Conservation (phyloP, 768 basidiomycete genomes). For the Dioszegia crocea region DNA sequence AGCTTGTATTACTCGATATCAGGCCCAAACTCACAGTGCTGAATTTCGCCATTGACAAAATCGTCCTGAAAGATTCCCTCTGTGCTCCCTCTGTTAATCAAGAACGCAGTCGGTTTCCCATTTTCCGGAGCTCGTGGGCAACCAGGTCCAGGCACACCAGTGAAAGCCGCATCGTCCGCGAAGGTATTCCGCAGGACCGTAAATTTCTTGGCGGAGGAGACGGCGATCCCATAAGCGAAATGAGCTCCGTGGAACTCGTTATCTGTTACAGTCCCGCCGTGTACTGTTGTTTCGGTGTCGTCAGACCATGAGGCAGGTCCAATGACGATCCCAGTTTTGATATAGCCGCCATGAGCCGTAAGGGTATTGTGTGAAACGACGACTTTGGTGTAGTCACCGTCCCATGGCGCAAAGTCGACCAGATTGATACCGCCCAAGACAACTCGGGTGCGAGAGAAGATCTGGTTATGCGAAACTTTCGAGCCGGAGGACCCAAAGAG, state of each 20-base stretch:
- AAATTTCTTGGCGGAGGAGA: slow-evolving; percentile 45
- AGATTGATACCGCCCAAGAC: slow-evolving; percentile 50
- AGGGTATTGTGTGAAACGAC: slow-evolving; percentile 46
- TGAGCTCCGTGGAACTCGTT: slow-evolving; percentile 45
- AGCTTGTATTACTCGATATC: not conserved
- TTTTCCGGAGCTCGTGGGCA: slow-evolving; percentile 49
- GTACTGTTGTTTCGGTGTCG: slow-evolving; percentile 47
- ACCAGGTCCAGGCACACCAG: slow-evolving; percentile 35
- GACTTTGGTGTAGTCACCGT: slow-evolving; percentile 48
- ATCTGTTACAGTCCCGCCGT: slow-evolving; percentile 40
- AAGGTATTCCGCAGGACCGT: slow-evolving; percentile 43
- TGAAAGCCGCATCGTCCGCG: slow-evolving; percentile 36
- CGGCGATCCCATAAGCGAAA: slow-evolving; percentile 50
- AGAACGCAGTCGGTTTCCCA: slow-evolving; percentile 41
- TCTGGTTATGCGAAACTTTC: slow-evolving; percentile 40
- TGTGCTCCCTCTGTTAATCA: slow-evolving; percentile 48
- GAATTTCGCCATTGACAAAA: slow-evolving; percentile 51
- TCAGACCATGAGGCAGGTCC: slow-evolving; percentile 50
- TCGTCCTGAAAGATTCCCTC: slow-evolving; percentile 48
- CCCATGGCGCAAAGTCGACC: slow-evolving; percentile 50
- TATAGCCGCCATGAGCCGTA: slow-evolving; percentile 42
- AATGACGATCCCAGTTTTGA: slow-evolving; percentile 49
- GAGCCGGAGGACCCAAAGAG: slow-evolving; percentile 48
- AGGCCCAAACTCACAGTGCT: slow-evolving; percentile 42
- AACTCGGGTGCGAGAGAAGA: slow-evolving; percentile 44